Base-by-base conservation (phyloP, 257 asterid species). In the Voacanga thouarsii region DNA sequence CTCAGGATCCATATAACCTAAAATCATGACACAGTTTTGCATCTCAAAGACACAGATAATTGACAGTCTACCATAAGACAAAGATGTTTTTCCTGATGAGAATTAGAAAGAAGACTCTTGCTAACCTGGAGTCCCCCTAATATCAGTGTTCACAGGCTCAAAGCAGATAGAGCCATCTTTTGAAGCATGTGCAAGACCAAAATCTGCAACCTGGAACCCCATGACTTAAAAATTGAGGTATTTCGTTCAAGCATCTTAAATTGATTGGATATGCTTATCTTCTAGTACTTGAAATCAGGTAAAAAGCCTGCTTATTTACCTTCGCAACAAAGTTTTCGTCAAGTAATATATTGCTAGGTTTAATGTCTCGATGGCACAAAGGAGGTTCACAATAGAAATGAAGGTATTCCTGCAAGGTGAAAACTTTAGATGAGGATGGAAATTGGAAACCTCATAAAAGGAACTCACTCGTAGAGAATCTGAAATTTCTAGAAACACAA, bases 351-450 rank as follows among this genome's bases (percentile, higher is more conserved):
- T 96, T 92, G 93, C 99, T 93, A 1, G 99, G 92, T 82, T 93
- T 96, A 12, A 96, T 89, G 82, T 96, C 98, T 85, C 99, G 86
- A 74, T 96, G 98, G 90, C 97, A 96, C 84, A 93, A 84, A 69
- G 99, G 96, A 79, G 98, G 99, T 45, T 93, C 85, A 75, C 99
- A 96, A 69, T 96, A 96, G 79, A 89, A 94, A 87, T 96, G 98
- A 74, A 96, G 97, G 82, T 93, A 96, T 81, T 96, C 99, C 99
- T 96, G 84, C 90, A 84, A 53, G 79, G 57, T 79, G 80, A 78
- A 37, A 67, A 78, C 53, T 76, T 65, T 51, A 60, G 64, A 24
- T 78, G 18, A 75, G 66, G 33, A 64, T 56, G 69, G 74, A 56
- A 79, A 33, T 66, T 43, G 44, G 73, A 81, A 65, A 33, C 33